Evolutionary conservation across 768 basidiomycete genomes (phyloP).

Genomic region (Mycena maculata): DNA sequence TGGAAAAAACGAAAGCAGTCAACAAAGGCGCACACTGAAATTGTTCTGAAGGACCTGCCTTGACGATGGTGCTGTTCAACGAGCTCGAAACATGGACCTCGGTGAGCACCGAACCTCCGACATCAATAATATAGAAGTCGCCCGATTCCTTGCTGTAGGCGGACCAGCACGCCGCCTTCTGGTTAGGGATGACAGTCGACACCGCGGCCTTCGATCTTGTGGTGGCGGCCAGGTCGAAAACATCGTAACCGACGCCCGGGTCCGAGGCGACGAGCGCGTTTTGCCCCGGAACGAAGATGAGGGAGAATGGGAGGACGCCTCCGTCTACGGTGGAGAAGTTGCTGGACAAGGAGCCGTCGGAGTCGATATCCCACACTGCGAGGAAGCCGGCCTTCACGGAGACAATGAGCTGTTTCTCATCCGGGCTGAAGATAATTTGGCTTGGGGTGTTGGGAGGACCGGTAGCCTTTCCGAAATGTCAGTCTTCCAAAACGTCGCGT

Average conservation of each 20-base stretch:
- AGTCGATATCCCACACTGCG: constrained; percentile 47
- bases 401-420: constrained; percentile 45
- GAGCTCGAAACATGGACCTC: constrained; percentile 34
- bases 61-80: constrained; percentile 25
- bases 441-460: constrained; percentile 34
- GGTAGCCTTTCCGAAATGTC: constrained; percentile 17
- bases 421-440: constrained; percentile 48
- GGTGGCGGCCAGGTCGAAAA: constrained; percentile 31
- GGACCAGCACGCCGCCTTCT: constrained; percentile 39
- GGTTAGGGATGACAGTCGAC: constrained; percentile 26
- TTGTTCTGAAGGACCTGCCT: background rate
- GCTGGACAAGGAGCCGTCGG: constrained; percentile 44
- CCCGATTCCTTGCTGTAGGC: constrained; percentile 37
- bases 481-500: background rate
- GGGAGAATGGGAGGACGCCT: constrained; percentile 47
- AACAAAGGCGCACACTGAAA: background rate
- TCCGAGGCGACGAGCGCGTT: constrained; percentile 27
- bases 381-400: constrained; percentile 51
- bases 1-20: no score
- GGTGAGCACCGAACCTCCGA: constrained; percentile 31
- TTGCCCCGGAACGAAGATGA: constrained; percentile 30
- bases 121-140: constrained; percentile 41
- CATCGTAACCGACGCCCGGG: constrained; percentile 31
- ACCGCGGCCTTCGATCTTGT: background rate
- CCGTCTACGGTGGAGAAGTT: constrained; percentile 41